Evolutionary conservation across 2,329 filamentous ascomycete species (phyloP), one percentile per base, ranked within the genome.

Genomic region (Fusarium veterinarium): DNA sequence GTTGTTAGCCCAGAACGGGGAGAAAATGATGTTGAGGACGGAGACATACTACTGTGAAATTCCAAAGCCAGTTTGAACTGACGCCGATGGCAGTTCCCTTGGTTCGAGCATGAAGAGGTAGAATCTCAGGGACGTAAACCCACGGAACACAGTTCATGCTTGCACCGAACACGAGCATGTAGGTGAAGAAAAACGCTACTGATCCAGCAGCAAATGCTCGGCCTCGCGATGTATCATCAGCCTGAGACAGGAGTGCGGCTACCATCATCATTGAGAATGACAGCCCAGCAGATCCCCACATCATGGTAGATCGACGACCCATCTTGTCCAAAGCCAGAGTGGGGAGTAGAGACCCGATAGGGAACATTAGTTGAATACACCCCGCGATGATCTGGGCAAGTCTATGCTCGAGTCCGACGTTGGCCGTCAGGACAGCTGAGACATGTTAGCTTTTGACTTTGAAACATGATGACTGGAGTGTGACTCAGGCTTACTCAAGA

Each of bases 261-360:
- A 72, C 80, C 70, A 75, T 76, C 67, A 69, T 63, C 72, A 76
- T 69, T 1, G 70, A 75, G 49, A 75, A 64, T 0, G 72, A 73
- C 5, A 76, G n/a, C 2, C 72, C 81, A 3, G 78, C 71, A 1
- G 76, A 81, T 6, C 83, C 82, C 77, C 78, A 81, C 67, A 86
- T 84, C 83, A 85, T 85, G 0, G 83, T 80, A 40, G 80, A 82
- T n/a, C 83, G 76, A 2, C 84, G 80, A 0, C 84, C 82, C 68
- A 81, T 81, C 8, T 78, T 71, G 41, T 84, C 82, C 5, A 83
- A 73, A 11, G 79, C 77, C 4, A 83, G 69, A 1, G 80, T 76
- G 0, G 81, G 82, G 20, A 83, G 61, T 11, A 81, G 59, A 0
- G 81, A 78, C 6, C 83, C 83, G 14, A 85, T 65, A 51, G 80